Conservation (phyloP, 2,329 filamentous ascomycete genomes). For the Fusarium anthophilum region DNA sequence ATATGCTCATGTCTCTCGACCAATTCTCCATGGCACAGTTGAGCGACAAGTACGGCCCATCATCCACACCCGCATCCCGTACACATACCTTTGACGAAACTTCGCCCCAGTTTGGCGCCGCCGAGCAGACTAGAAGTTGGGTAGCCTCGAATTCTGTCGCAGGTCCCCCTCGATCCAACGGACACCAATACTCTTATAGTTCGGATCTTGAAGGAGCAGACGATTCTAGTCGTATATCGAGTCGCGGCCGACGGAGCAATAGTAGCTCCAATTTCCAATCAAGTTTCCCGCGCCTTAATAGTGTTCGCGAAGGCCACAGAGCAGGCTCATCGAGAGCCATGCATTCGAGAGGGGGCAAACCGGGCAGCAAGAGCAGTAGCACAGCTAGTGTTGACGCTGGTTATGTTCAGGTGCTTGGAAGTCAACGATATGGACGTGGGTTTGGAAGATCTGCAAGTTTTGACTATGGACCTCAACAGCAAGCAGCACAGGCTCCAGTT, state of each 20-base stretch:
- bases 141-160: constrained; percentile 39
- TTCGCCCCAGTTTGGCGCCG: constrained; percentile 38
- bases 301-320: constrained; percentile 60
- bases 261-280: constrained; percentile 79
- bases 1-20: constrained; percentile 94
- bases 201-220: constrained; percentile 68
- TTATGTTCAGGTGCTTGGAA: constrained; percentile 65
- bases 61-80: constrained; percentile 29
- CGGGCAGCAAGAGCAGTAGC: constrained; percentile 79
- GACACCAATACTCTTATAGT: constrained; percentile 64
- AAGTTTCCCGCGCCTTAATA: constrained; percentile 69
- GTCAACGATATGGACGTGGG: constrained; percentile 65
- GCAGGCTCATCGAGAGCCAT: constrained; percentile 54
- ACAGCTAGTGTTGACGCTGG: constrained; percentile 71
- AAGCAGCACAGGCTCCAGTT: constrained; percentile 41
- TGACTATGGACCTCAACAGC: constrained; percentile 68
- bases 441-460: constrained; percentile 75
- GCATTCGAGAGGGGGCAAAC: constrained; percentile 64
- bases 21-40: constrained; percentile 71
- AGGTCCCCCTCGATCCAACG: constrained; percentile 39
- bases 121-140: constrained; percentile 49
- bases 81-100: constrained; percentile 44
- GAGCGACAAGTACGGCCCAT: constrained; percentile 39
- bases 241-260: constrained; percentile 76
- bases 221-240: constrained; percentile 63